These are phyloP conservation scores for Solioccasus polychromus DNA, from an alignment of 768 basidiomycete genomes.

Conservation along the genomic window DNA sequence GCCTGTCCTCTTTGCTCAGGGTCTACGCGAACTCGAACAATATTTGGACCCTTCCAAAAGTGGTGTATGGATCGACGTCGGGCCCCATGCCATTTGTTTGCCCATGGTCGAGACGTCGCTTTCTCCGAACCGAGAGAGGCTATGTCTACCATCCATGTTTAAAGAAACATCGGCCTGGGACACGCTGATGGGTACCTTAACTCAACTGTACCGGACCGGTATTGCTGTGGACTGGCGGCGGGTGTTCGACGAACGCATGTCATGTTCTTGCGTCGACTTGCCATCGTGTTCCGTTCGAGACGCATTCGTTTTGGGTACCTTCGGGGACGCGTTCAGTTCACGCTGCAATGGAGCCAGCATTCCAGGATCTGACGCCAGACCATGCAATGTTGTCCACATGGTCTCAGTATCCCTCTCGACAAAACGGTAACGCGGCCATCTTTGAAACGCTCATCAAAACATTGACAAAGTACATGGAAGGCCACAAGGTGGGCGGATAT, in stretches of 20 bases:
- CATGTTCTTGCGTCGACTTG: slow-evolving; percentile 45
- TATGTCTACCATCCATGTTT: slow-evolving; percentile 51
- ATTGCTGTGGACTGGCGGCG: slow-evolving; percentile 51
- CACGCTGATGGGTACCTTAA: slow-evolving; percentile 44
- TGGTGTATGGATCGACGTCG: slow-evolving; percentile 63
- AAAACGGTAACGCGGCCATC: too few species aligned
- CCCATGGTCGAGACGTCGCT: slow-evolving; percentile 49
- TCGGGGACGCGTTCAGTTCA: slow-evolving; percentile 33
- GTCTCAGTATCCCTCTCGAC: too few species aligned
- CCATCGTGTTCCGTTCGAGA: slow-evolving; percentile 65
- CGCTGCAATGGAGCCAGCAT: slow-evolving; percentile 1
- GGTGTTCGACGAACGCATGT: slow-evolving; percentile 45
- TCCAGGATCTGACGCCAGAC: too few species aligned
- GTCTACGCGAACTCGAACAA: slow-evolving; percentile 41
- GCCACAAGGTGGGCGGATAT: too few species aligned
- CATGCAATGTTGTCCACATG: too few species aligned
- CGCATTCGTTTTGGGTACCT: slow-evolving; percentile 54
- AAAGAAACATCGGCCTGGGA: slow-evolving; percentile 43
- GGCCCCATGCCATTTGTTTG: slow-evolving; percentile 57
- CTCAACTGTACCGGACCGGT: slow-evolving; percentile 45
- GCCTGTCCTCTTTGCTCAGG: slow-evolving; percentile 53
- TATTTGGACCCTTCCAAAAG: slow-evolving; percentile 25
- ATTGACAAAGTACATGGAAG: too few species aligned
- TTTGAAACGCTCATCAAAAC: too few species aligned
- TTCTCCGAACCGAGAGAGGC: slow-evolving; percentile 27